Conservation (phyloP, 2,329 filamentous ascomycete genomes). For the Epichloe festucae region DNA sequence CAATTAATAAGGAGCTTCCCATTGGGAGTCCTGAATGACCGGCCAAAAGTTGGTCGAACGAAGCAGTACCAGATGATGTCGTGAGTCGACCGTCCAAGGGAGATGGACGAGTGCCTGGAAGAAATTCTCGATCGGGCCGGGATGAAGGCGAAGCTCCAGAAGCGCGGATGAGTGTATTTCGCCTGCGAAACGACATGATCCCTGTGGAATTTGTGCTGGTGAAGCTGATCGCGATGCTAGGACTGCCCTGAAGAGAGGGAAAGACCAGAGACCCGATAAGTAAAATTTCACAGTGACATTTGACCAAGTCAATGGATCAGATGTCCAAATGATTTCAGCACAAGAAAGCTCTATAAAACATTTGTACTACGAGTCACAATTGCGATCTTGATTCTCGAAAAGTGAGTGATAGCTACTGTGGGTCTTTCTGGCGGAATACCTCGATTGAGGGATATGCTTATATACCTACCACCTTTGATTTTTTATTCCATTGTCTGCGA, state of each 20-base stretch:
- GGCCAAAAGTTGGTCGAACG: constrained; percentile 71
- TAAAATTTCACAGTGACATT: background rate
- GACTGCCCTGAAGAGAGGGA: background rate
- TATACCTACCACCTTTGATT: background rate
- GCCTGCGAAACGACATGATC: constrained; percentile 44
- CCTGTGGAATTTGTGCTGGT: background rate
- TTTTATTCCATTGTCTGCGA: background rate
- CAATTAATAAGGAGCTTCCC: constrained; percentile 67
- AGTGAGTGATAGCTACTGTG: background rate
- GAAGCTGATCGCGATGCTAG: background rate
- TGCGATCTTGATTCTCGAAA: background rate
- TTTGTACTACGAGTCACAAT: no score
- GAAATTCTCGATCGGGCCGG: constrained; percentile 24
- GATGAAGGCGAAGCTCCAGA: constrained; percentile 11
- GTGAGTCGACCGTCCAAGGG: constrained; percentile 77
- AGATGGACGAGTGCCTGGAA: constrained; percentile 59
- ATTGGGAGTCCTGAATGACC: constrained; percentile 77
- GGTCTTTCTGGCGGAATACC: constrained; percentile 8
- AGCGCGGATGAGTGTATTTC: constrained; percentile 37
- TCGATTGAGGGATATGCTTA: constrained; percentile 12
- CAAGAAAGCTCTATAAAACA: no score
- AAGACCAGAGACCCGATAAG: background rate
- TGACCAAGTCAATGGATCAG: no score
- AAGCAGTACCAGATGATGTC: constrained; percentile 81
- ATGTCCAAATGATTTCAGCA: no score